Conservation (phyloP, 2,329 filamentous ascomycete species). For the Fusarium fujikuroi region DNA sequence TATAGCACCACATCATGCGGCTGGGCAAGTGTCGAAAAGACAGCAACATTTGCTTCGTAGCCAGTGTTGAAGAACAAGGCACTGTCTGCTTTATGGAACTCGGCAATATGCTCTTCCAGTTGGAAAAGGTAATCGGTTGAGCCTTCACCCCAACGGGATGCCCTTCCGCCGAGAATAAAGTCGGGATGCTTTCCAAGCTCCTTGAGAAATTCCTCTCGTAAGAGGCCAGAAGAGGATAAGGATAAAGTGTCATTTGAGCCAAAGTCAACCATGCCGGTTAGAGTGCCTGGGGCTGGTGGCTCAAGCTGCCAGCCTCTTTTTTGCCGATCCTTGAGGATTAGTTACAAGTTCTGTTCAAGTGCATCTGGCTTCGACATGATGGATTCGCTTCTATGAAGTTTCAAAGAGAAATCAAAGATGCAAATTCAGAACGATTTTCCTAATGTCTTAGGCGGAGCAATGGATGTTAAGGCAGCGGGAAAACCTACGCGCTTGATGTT, state of each 20-base stretch:
- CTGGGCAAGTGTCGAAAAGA: neutral
- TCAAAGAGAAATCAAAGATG: neutral
- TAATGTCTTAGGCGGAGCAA: too few relatives aligned
- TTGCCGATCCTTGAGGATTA: neutral
- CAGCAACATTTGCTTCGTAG: neutral
- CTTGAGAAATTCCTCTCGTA: neutral
- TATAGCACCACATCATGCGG: neutral
- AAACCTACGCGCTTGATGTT: neutral
- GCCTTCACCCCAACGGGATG: slow-evolving; percentile 1
- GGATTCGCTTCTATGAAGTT: fast-evolving
- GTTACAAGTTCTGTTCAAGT: neutral
- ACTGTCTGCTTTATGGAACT: neutral
- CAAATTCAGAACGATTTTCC: neutral
- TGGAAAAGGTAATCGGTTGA: neutral
- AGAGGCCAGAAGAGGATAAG: neutral
- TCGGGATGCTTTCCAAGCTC: neutral
- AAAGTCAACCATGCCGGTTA: neutral
- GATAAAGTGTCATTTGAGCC: slow-evolving; percentile 4
- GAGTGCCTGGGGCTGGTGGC: neutral
- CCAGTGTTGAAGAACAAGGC: slow-evolving; percentile 1
- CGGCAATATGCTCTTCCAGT: neutral
- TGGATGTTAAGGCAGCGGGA: neutral
- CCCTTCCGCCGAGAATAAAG: neutral
- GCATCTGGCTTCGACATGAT: neutral
- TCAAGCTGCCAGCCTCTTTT: neutral